Conservation (phyloP, 768 basidiomycete genomes). For the Boletus coccyginus region DNA sequence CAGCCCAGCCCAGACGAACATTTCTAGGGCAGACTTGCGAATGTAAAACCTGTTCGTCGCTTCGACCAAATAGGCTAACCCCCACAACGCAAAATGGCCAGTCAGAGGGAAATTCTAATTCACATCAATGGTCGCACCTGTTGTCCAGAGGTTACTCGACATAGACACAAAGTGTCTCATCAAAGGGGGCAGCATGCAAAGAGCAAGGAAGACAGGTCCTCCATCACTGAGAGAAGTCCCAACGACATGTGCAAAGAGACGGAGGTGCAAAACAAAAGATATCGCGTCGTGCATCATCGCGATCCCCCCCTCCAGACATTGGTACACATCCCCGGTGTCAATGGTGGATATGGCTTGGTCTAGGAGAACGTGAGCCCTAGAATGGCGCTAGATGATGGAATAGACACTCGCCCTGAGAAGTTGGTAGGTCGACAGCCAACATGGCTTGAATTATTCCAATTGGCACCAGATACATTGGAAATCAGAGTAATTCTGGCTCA, state of each 20-base stretch:
- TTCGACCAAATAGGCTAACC: constrained; percentile 18
- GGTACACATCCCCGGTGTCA: background rate
- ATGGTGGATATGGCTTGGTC: background rate
- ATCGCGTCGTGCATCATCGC: constrained; percentile 4
- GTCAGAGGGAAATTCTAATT: background rate
- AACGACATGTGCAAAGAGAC: constrained; percentile 15
- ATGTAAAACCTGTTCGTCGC: constrained; percentile 16
- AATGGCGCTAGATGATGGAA: background rate
- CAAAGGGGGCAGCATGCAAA: constrained; percentile 19
- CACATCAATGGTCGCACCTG: constrained; percentile 6
- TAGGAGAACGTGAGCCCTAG: background rate
- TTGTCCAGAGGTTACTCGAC: constrained; percentile 17
- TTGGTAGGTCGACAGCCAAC: constrained; percentile 20
- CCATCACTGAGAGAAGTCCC: constrained; percentile 14
- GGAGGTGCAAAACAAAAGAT: constrained; percentile 26
- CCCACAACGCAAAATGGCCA: background rate
- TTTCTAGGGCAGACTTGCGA: constrained; percentile 21
- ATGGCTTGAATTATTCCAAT: constrained; percentile 6
- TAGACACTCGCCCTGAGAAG: constrained; percentile 16
- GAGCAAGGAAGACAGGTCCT: constrained; percentile 19
- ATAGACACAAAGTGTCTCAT: background rate
- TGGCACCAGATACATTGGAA: background rate
- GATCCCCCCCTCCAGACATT: constrained; percentile 11
- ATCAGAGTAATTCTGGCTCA: background rate
- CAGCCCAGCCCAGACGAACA: constrained; percentile 1